Evolutionary conservation across 768 basidiomycete genomes (phyloP).

Genomic region (Mycena galopus): DNA sequence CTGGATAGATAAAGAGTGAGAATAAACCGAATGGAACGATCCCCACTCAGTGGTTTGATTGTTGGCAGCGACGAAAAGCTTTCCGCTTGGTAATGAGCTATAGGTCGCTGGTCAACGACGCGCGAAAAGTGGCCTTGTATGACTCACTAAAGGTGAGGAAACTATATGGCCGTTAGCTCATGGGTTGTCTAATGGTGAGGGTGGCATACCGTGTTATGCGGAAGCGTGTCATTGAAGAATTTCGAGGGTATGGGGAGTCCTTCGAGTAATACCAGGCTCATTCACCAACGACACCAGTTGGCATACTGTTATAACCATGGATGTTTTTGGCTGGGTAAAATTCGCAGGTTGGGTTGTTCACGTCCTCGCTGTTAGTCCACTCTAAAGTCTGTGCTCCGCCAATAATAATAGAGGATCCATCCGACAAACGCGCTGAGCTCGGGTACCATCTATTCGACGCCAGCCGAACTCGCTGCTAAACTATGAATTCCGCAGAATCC

Average conservation of each 20-base stretch:
- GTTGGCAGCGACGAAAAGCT: constrained; percentile 42
- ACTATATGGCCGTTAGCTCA: constrained; percentile 4
- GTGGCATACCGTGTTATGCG: constrained; percentile 27
- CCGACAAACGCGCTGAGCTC: constrained; percentile 18
- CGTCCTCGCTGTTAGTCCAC: constrained; percentile 21
- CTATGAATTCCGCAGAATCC: neutral
- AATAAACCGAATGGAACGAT: neutral
- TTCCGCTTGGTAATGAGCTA: constrained; percentile 38
- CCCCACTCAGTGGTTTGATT: constrained; percentile 35
- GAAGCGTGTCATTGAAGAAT: constrained; percentile 35
- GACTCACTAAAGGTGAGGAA: constrained; percentile 31
- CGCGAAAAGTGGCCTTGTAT: neutral
- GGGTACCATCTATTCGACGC: constrained; percentile 30
- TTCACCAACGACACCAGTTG: neutral
- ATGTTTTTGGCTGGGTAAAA: constrained; percentile 36
- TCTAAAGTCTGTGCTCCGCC: constrained; percentile 19
- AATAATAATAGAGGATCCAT: constrained; percentile 30
- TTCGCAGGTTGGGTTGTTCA: constrained; percentile 34
- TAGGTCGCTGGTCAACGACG: constrained; percentile 2
- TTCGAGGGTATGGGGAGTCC: constrained; percentile 30
- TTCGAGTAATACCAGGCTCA: neutral
- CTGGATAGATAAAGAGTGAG: constrained; percentile 1
- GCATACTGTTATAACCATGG: constrained; percentile 26
- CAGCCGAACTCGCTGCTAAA: constrained; percentile 18
- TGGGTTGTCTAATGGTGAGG: neutral